A percentile compares a stretch with the other conserved stretches of the same genome.
Evolutionary conservation across 352 stramenopile genomes (phyloP).

Genomic region (Phytopythium montanum): DNA sequence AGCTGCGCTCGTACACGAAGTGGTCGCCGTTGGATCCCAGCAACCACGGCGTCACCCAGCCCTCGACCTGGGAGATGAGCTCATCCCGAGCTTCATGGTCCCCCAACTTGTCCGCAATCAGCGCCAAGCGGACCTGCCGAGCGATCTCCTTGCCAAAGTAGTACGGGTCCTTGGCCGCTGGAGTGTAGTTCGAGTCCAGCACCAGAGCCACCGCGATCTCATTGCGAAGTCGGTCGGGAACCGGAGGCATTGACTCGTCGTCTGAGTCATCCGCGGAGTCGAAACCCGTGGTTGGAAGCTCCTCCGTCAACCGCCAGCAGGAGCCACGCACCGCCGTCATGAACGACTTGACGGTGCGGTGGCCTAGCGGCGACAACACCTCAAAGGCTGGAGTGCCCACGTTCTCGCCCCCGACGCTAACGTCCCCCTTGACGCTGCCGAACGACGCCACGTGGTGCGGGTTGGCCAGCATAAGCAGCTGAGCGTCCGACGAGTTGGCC

Average conservation of each 20-base stretch:
- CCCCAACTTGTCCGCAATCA: conserved; percentile 80
- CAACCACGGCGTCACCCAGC: conserved; percentile 78
- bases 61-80: conserved; percentile 59
- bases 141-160: conserved; percentile 87
- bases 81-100: conserved; percentile 42
- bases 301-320: conserved; percentile 59
- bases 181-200: conserved; percentile 71
- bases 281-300: conserved; percentile 52
- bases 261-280: conserved; percentile 20
- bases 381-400: conserved; percentile 18
- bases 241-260: conserved; percentile 9
- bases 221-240: conserved; percentile 17
- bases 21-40: conserved; percentile 67
- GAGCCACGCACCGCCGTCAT: conserved; percentile 71
- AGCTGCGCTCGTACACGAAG: conserved; percentile 92
- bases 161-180: conserved; percentile 67
- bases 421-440: conserved; percentile 3
- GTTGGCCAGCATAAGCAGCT: conserved; percentile 70
- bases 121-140: conserved; percentile 63
- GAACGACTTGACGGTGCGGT: conserved; percentile 76
- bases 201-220: conserved; percentile 50
- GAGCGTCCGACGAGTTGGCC: conserved; percentile 14
- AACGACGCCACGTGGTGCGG: conserved; percentile 68
- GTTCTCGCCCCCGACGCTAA: background rate
- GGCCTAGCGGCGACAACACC: conserved; percentile 43